A percentile compares a stretch with the other conserved stretches of the same genome.
Evolutionary conservation across 768 basidiomycete genomes (phyloP).

Genomic region (Boletus pseudo-olivaceus): DNA sequence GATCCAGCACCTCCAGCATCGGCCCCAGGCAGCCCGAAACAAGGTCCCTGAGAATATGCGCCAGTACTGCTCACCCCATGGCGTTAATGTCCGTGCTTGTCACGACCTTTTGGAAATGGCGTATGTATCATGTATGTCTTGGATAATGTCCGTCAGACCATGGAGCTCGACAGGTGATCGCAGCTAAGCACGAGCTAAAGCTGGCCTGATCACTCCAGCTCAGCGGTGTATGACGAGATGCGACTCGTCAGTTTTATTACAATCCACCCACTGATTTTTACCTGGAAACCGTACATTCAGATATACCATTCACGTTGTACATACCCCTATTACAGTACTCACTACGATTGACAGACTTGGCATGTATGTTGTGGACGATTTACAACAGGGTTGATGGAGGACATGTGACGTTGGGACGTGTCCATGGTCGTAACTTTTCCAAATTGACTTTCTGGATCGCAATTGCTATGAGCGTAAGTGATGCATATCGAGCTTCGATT

Average conservation of each 20-base stretch:
- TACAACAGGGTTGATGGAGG: background rate
- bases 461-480: background rate
- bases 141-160: slow-evolving; percentile 8
- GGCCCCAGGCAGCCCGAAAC: background rate
- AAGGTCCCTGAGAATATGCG: background rate
- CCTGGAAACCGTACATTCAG: background rate
- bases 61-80: background rate
- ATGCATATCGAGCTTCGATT: background rate
- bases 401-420: background rate
- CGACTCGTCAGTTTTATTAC: background rate
- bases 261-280: background rate
- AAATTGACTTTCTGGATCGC: background rate
- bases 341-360: background rate
- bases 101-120: background rate
- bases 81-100: slow-evolving; percentile 2
- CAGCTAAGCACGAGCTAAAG: background rate
- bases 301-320: slow-evolving; percentile 18
- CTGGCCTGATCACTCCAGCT: background rate
- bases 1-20: background rate
- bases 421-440: background rate
- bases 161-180: background rate
- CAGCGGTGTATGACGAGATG: background rate
- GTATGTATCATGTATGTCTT: slow-evolving; percentile 3
- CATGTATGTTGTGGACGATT: background rate
- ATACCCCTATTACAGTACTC: slow-evolving; percentile 10